These are phyloP conservation scores for Agaricus sinodeliciosus DNA, from an alignment of 768 basidiomycete species.

Conservation along the genomic window DNA sequence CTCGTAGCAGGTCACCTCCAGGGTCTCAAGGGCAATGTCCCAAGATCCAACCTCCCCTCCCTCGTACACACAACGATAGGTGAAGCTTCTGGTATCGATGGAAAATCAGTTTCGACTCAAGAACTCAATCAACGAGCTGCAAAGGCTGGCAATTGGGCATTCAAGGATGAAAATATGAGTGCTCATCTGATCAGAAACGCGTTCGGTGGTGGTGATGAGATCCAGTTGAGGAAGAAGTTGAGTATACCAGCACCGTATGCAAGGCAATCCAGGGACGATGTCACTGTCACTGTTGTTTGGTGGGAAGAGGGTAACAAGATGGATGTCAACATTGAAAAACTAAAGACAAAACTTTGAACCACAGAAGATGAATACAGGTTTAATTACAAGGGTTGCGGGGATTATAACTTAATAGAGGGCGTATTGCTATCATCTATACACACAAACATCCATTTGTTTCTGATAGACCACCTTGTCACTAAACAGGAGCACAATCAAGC, in stretches of 20 bases:
- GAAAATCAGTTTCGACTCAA: constrained; percentile 29
- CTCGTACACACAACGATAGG: constrained; percentile 54
- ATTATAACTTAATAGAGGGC: no score
- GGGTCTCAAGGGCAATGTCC: constrained; percentile 58
- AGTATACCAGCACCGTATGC: constrained; percentile 83
- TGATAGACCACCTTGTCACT: background rate
- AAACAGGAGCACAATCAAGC: background rate
- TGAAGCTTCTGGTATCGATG: constrained; percentile 48
- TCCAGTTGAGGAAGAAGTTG: constrained; percentile 48
- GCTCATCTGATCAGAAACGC: constrained; percentile 87
- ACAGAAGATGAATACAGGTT: no score
- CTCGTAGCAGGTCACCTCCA: constrained; percentile 79
- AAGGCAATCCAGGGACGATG: constrained; percentile 75
- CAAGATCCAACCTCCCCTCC: constrained; percentile 48
- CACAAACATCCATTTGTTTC: background rate
- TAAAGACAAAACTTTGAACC: constrained; percentile 46
- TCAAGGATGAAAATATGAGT: constrained; percentile 71
- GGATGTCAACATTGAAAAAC: constrained; percentile 29
- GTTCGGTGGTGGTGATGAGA: constrained; percentile 76
- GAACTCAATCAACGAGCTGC: constrained; percentile 31
- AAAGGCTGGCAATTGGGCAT: constrained; percentile 58
- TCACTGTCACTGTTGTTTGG: constrained; percentile 80
- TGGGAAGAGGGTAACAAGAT: constrained; percentile 67
- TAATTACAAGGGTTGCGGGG: no score
- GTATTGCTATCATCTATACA: background rate